Percentiles rank a stretch among this genome's conserved stretches.
phyloP scores from a whole-genome alignment of 495 filamentous ascomycete species.

The Hypomontagnella submonticulosa region DNA sequence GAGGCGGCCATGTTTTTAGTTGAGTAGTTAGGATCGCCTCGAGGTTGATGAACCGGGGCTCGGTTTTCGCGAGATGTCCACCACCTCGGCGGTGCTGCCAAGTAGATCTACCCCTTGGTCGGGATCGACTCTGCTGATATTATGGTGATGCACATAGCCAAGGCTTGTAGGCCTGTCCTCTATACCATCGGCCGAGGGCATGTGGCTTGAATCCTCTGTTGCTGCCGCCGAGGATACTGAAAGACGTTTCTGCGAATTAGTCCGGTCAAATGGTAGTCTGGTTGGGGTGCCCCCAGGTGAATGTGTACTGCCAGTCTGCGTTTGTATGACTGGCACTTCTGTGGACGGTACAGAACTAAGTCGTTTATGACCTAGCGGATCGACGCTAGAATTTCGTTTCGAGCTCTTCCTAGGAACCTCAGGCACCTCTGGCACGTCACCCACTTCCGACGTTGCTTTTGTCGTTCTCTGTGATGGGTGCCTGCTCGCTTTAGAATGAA shows the following conservation, averaged over 20 bases:
- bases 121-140: conserved; percentile 66
- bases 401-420: conserved; percentile 72
- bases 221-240: conserved; percentile 61
- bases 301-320: conserved; percentile 27
- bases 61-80: conserved; percentile 47
- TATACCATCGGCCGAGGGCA: conserved; percentile 40
- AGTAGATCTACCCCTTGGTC: conserved; percentile 53
- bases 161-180: conserved; percentile 72
- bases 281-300: conserved; percentile 48
- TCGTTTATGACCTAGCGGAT: conserved; percentile 34
- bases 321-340: conserved; percentile 29
- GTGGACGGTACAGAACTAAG: conserved; percentile 20
- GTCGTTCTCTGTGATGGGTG: conserved; percentile 42
- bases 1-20: not conserved
- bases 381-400: conserved; percentile 59
- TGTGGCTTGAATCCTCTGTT: conserved; percentile 56
- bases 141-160: conserved; percentile 80
- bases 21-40: conserved; percentile 20
- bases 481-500: conserved; percentile 67
- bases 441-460: conserved; percentile 31
- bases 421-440: conserved; percentile 49
- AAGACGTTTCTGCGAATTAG: conserved; percentile 62
- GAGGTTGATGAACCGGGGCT: conserved; percentile 36
- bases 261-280: conserved; percentile 71
- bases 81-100: conserved; percentile 64